phyloP scores from a whole-genome alignment of 2,329 filamentous ascomycete genomes.

The Trichoderma guizhouense region DNA sequence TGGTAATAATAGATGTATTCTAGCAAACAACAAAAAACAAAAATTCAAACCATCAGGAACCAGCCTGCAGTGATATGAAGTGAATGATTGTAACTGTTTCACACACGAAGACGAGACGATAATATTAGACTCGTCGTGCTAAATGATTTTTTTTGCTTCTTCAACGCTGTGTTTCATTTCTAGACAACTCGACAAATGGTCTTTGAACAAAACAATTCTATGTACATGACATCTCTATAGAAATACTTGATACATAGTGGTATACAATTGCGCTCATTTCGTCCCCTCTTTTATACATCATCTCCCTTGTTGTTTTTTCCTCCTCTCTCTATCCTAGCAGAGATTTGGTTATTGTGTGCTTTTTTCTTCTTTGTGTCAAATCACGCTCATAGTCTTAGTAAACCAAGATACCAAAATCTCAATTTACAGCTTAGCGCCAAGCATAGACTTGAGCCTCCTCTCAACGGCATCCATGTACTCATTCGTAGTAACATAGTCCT shows the following conservation, averaged over 20 bases:
- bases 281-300: background rate
- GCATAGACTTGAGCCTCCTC: constrained; percentile 74
- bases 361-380: background rate
- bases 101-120: background rate
- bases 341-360: background rate
- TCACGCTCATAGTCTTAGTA: background rate
- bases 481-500: constrained; percentile 84
- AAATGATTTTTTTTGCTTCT: background rate
- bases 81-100: background rate
- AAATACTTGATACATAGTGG: background rate
- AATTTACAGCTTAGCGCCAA: constrained; percentile 61
- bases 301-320: background rate
- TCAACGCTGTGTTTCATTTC: background rate
- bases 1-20: background rate
- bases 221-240: background rate
- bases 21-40: background rate
- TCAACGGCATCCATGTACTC: constrained; percentile 94
- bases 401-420: background rate
- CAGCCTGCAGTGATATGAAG: background rate
- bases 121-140: background rate
- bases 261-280: background rate
- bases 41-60: background rate
- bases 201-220: background rate
- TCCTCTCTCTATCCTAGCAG: background rate
- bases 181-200: background rate